phyloP scores from a whole-genome alignment of 106 monocot genomes.

The Ottelia alismoides region DNA sequence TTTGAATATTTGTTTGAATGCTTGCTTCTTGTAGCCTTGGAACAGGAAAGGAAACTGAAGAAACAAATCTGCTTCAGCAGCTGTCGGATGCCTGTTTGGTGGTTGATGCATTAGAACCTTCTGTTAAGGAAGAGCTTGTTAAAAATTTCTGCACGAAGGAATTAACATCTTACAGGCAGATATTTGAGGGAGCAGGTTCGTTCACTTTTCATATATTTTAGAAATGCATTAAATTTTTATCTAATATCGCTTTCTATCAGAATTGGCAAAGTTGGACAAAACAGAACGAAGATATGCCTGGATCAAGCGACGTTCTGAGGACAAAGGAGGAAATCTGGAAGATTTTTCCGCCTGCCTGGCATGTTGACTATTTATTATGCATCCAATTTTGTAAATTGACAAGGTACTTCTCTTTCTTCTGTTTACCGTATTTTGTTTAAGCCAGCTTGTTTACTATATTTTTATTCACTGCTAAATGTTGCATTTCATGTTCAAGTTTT shows the following conservation, averaged over 20 bases:
- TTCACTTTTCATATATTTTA: too few relatives aligned
- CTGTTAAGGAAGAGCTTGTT: conserved; percentile 93
- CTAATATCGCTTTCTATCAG: too few relatives aligned
- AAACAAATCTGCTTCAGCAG: conserved; percentile 79
- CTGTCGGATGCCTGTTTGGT: conserved; percentile 95
- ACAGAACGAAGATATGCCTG: conserved; percentile 96
- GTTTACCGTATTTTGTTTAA: too few relatives aligned
- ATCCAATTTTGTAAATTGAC: conserved; percentile 98
- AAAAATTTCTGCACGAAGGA: conserved; percentile 96
- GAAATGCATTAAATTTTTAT: too few relatives aligned
- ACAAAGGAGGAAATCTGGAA: conserved; percentile 99
- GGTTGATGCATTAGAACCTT: conserved; percentile 94
- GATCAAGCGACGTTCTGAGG: conserved; percentile 80
- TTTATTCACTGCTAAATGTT: too few relatives aligned
- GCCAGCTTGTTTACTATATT: too few relatives aligned
- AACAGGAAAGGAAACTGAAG: conserved; percentile 98
- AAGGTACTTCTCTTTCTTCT: conserved; percentile 37
- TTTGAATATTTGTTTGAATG: too few relatives aligned
- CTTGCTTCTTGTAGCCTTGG: conserved; percentile 93
- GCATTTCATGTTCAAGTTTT: too few relatives aligned
- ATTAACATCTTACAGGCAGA: conserved; percentile 89
- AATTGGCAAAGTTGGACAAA: conserved; percentile 94
- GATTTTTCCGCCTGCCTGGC: conserved; percentile 87
- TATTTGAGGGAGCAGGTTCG: conserved; percentile 97
- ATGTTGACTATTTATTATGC: conserved; percentile 90